Conservation (phyloP, 345 rosid species). For the Kernera saxatilis region DNA sequence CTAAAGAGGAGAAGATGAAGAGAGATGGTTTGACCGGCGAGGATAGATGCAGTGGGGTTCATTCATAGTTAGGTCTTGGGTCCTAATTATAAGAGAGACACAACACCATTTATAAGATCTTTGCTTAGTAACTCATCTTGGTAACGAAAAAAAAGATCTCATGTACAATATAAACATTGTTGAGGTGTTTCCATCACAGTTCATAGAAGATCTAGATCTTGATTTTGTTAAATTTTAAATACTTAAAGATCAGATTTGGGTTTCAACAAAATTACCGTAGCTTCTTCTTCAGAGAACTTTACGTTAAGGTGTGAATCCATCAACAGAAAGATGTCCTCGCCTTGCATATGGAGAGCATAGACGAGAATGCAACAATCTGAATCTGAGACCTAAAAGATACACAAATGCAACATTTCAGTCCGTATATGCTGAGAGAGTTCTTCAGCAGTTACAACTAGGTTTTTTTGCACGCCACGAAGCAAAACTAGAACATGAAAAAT, state of each 20-base stretch:
- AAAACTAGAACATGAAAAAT: background rate
- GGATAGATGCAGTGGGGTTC: slow-evolving; percentile 21
- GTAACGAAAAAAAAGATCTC: background rate
- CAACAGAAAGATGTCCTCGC: background rate
- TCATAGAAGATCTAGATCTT: slow-evolving; percentile 8
- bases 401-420: background rate
- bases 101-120: background rate
- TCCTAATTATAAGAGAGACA: slow-evolving; percentile 14
- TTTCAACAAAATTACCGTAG: background rate
- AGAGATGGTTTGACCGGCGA: slow-evolving; percentile 55
- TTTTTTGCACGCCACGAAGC: background rate
- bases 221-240: background rate
- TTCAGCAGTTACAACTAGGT: background rate
- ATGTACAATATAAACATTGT: background rate
- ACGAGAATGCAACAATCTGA: too few species aligned
- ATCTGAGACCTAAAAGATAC: background rate
- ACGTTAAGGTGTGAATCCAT: background rate
- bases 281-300: background rate
- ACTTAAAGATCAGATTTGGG: background rate
- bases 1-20: slow-evolving; percentile 88
- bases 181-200: slow-evolving; percentile 3
- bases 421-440: background rate
- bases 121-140: background rate
- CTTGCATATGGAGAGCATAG: background rate
- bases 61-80: slow-evolving; percentile 19